These are phyloP conservation scores for Pseudoperonospora humuli DNA, from an alignment of 352 stramenopile genomes.

Conservation along the genomic window DNA sequence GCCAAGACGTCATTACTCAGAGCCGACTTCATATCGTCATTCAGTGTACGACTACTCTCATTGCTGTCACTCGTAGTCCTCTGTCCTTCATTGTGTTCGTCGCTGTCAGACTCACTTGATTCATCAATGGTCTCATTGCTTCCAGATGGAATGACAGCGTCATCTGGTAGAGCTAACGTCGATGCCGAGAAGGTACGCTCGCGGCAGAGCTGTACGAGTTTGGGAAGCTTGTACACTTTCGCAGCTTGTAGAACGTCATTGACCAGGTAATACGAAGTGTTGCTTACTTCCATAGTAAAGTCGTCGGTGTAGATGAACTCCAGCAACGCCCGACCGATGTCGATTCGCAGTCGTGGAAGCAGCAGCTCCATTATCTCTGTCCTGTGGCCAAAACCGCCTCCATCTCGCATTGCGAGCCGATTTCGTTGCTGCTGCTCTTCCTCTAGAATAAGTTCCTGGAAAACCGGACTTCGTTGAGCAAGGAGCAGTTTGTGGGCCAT, in stretches of 20 bases:
- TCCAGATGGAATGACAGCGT: too few species aligned
- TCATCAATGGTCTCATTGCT: too few species aligned
- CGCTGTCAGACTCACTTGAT: slow-evolving; percentile 3
- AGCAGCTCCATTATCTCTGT: slow-evolving; percentile 32
- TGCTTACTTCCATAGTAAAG: slow-evolving; percentile 35
- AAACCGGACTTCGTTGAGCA: slow-evolving; percentile 38
- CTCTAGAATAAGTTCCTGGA: slow-evolving; percentile 47
- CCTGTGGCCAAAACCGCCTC: not conserved
- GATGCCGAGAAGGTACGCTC: slow-evolving; percentile 20
- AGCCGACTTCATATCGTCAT: slow-evolving; percentile 40
- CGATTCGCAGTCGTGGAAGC: slow-evolving; percentile 36
- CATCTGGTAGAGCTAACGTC: too few species aligned
- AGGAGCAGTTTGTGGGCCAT: slow-evolving; percentile 54
- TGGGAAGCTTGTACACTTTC: slow-evolving; percentile 30
- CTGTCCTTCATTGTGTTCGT: not conserved
- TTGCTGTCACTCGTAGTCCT: not conserved
- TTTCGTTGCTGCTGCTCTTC: slow-evolving; percentile 26
- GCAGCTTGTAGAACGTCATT: slow-evolving; percentile 54
- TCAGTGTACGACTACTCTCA: slow-evolving; percentile 13
- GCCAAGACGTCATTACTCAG: slow-evolving; percentile 38
- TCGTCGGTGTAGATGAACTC: slow-evolving; percentile 75
- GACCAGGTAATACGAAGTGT: slow-evolving; percentile 35
- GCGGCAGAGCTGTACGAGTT: slow-evolving; percentile 35
- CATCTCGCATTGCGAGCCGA: slow-evolving; percentile 1
- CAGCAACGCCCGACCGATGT: slow-evolving; percentile 46